phyloP scores from a whole-genome alignment of 164 flowering plant genomes.

The Taxillus chinensis region DNA sequence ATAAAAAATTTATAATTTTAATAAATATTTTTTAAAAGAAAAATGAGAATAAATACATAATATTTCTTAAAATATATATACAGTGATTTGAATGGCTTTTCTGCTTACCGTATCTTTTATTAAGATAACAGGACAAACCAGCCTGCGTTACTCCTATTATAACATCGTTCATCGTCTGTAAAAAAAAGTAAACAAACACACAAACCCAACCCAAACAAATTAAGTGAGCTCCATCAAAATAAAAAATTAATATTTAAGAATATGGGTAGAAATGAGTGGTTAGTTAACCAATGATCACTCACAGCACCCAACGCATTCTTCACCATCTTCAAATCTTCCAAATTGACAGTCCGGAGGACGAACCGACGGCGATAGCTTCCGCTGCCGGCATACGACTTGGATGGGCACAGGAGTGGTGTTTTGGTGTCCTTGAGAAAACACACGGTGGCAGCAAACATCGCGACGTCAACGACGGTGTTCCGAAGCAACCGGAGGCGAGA shows the following conservation, averaged over 20 bases:
- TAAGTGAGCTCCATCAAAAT: too few relatives aligned
- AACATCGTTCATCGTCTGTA: not conserved
- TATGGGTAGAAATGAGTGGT: too few relatives aligned
- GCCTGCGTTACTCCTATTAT: not conserved
- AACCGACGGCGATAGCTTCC: not conserved
- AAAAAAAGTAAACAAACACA: not conserved
- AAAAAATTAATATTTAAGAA: too few relatives aligned
- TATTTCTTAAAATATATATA: too few relatives aligned
- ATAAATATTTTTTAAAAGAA: too few relatives aligned
- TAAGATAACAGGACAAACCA: not conserved
- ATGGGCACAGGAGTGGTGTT: not conserved
- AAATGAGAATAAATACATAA: too few relatives aligned
- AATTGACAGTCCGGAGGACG: not conserved
- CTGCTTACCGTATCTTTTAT: not conserved
- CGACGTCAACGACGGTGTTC: conserved; percentile 4
- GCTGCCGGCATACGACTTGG: not conserved
- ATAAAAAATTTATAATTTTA: too few relatives aligned
- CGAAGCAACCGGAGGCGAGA: not conserved
- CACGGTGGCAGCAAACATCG: not conserved
- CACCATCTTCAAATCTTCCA: not conserved
- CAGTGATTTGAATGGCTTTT: too few relatives aligned
- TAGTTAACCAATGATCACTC: not conserved
- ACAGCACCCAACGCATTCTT: not conserved
- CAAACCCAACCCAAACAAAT: too few relatives aligned
- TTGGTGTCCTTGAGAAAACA: not conserved